Evolutionary conservation across 306 rosid genomes (phyloP).

Genomic region (Cucurbita pepo): DNA sequence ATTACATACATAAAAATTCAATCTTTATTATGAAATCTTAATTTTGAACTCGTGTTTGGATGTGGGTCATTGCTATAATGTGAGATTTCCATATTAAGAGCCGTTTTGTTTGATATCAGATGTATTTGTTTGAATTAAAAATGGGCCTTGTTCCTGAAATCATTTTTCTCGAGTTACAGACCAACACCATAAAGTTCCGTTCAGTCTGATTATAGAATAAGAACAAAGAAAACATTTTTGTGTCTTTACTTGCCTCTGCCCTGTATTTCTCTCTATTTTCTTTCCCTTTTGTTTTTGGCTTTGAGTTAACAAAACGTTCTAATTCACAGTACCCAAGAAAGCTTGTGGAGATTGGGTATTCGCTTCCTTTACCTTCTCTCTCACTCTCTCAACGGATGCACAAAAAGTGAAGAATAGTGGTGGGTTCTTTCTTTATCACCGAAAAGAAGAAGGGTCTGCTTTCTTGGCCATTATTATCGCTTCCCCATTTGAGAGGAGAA

Average conservation of each 20-base stretch:
- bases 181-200: not conserved
- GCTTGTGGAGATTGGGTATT: slow-evolving; percentile 8
- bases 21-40: not conserved
- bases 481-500: slow-evolving; percentile 8
- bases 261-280: not conserved
- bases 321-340: slow-evolving; percentile 43
- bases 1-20: not conserved
- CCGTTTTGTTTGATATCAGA: not conserved
- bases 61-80: not conserved
- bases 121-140: not conserved
- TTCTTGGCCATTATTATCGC: slow-evolving; percentile 18
- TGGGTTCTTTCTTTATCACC: slow-evolving; percentile 17
- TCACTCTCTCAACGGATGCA: slow-evolving; percentile 1
- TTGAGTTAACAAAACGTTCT: slow-evolving; percentile 37
- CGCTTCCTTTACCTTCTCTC: not conserved
- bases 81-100: not conserved
- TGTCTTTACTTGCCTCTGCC: slow-evolving; percentile 13
- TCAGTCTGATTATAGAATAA: slow-evolving; percentile 24
- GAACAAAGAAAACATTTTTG: slow-evolving; percentile 59
- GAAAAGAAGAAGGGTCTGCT: slow-evolving; percentile 27
- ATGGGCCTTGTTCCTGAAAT: not conserved
- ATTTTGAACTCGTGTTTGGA: not conserved
- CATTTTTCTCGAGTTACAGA: not conserved
- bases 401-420: slow-evolving; percentile 18
- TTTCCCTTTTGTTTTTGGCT: not conserved